These are phyloP conservation scores for Ambrosiella xylebori DNA, from an alignment of 2,329 filamentous ascomycete genomes.

Conservation along the genomic window DNA sequence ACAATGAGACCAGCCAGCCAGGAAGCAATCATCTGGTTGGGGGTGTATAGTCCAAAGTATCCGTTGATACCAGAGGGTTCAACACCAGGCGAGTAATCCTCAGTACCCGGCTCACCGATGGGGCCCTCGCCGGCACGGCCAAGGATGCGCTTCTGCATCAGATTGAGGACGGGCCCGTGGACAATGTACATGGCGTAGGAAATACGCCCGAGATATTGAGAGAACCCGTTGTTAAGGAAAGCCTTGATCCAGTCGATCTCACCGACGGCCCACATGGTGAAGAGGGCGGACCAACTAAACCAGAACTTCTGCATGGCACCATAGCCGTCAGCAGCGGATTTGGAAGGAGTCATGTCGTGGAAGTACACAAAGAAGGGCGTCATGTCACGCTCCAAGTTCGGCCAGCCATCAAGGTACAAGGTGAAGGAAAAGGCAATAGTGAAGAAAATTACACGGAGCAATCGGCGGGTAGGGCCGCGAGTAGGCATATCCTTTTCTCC, in stretches of 20 bases:
- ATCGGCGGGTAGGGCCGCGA: neutral
- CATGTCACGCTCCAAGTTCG: conserved; percentile 12
- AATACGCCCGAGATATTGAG: conserved; percentile 43
- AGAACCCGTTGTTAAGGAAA: conserved; percentile 30
- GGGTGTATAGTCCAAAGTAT: conserved; percentile 10
- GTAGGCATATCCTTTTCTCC: neutral
- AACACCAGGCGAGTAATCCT: conserved; percentile 7
- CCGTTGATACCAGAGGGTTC: conserved; percentile 9
- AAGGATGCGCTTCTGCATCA: conserved; percentile 7
- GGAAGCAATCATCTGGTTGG: conserved; percentile 8
- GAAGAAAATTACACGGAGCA: conserved; percentile 5
- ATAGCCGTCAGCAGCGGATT: conserved; percentile 33
- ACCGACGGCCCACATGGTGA: conserved; percentile 34
- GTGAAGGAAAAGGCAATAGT: conserved; percentile 16
- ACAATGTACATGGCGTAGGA: conserved; percentile 45
- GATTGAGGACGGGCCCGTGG: conserved; percentile 21
- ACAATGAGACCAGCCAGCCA: conserved; percentile 13
- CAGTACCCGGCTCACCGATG: conserved; percentile 5
- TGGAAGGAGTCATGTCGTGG: conserved; percentile 33
- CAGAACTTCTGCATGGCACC: conserved; percentile 30
- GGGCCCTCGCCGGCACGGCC: conserved; percentile 7
- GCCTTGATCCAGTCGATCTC: conserved; percentile 30
- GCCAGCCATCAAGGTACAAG: conserved; percentile 17
- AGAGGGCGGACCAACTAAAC: conserved; percentile 34
- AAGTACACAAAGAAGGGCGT: conserved; percentile 22